phyloP scores from a whole-genome alignment of 495 filamentous ascomycete species.

The Podospora tetraspora region DNA sequence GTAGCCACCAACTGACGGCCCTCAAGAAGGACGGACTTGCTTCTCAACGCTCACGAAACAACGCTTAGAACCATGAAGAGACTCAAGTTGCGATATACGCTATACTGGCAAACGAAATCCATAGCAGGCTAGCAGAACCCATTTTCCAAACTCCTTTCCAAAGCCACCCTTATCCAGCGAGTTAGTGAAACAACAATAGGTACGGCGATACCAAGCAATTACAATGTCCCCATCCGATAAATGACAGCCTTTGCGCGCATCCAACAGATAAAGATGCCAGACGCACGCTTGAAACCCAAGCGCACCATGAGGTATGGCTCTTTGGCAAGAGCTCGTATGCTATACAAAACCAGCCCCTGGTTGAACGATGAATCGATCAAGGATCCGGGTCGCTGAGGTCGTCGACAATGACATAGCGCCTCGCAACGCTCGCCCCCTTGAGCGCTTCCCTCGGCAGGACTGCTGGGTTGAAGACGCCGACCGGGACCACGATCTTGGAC shows the following conservation, averaged over 20 bases:
- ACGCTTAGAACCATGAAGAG: neutral
- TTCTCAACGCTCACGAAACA: neutral
- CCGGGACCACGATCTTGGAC: conserved; percentile 22
- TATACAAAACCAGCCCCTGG: neutral
- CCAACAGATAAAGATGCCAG: neutral
- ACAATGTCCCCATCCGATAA: neutral
- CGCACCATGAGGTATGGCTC: neutral
- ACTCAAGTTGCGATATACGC: neutral
- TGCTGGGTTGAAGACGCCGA: conserved; percentile 9
- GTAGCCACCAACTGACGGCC: no score
- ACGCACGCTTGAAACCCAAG: no score
- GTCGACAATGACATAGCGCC: neutral
- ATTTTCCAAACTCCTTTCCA: neutral
- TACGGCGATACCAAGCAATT: neutral
- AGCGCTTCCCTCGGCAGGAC: neutral
- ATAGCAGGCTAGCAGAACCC: neutral
- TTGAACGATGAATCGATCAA: neutral
- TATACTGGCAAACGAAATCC: neutral
- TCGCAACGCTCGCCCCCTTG: neutral
- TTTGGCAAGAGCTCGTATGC: neutral
- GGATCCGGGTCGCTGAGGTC: neutral
- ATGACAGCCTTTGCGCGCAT: neutral
- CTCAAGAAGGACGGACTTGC: no score
- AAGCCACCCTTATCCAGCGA: neutral
- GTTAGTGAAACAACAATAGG: neutral